phyloP scores from a whole-genome alignment of 371 early-diverging fungal species.

The Mucor velutinosus region DNA sequence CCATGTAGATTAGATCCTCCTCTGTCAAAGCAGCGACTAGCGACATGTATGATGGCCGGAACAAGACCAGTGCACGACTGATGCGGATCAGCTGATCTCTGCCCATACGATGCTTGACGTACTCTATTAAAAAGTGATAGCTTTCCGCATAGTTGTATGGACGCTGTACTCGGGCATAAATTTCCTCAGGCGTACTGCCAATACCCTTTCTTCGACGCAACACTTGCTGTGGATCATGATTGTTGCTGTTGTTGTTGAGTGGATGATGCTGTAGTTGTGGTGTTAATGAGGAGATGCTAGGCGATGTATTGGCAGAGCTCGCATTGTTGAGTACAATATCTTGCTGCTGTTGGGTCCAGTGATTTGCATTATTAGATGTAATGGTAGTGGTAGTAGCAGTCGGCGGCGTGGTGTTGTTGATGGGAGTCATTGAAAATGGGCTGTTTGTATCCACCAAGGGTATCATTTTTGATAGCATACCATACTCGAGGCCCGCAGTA shows the following conservation, averaged over 20 bases:
- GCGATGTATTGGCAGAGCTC: conserved; percentile 9
- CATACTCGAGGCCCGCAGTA: conserved; percentile 76
- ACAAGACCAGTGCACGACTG: conserved; percentile 77
- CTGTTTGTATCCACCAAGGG: not conserved
- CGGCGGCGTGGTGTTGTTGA: not conserved
- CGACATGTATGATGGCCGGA: conserved; percentile 85
- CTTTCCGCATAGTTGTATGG: conserved; percentile 85
- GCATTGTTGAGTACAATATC: conserved; percentile 6
- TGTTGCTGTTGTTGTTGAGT: not conserved
- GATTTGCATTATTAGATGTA: not conserved
- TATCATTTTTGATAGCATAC: conserved; percentile 79
- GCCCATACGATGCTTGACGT: conserved; percentile 77
- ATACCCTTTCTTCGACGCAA: conserved; percentile 31
- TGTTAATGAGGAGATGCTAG: conserved; percentile 9
- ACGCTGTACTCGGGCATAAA: conserved; percentile 68
- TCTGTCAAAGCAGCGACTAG: conserved; percentile 80
- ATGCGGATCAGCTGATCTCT: conserved; percentile 78
- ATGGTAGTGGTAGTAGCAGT: not conserved
- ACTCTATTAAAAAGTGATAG: conserved; percentile 74
- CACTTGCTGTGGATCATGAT: not conserved
- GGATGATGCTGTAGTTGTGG: not conserved
- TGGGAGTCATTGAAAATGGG: conserved; percentile 3
- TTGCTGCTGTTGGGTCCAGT: conserved; percentile 11
- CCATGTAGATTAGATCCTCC: conserved; percentile 86
- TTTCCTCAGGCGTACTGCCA: conserved; percentile 56